phyloP scores from a whole-genome alignment of 129 eudicot species.

The Solidago caesia region DNA sequence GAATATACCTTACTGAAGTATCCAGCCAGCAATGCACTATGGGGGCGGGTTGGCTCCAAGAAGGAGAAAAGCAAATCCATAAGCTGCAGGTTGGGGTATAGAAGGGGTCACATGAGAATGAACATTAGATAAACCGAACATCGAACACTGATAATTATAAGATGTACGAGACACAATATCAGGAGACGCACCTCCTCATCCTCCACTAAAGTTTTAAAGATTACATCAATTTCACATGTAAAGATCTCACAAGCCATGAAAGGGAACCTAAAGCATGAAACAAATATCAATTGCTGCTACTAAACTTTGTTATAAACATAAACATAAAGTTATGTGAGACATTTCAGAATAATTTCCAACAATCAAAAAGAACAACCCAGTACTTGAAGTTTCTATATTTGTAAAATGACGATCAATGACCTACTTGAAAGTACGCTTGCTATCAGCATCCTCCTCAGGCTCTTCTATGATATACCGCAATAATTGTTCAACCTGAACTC shows the following conservation, averaged over 20 bases:
- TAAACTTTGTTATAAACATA: neutral
- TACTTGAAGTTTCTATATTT: neutral
- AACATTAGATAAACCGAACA: neutral
- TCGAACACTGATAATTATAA: neutral
- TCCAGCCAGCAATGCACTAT: conserved; percentile 90
- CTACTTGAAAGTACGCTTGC: conserved; percentile 81
- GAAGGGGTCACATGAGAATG: neutral
- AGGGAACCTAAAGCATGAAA: conserved; percentile 56
- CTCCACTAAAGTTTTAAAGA: conserved; percentile 81
- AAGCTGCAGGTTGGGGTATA: conserved; percentile 47
- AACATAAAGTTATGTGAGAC: conserved; percentile 2
- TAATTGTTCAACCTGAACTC: conserved; percentile 88
- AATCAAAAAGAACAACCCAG: neutral
- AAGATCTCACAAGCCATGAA: conserved; percentile 84
- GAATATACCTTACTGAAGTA: conserved; percentile 81
- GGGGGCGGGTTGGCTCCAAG: conserved; percentile 81
- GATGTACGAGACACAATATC: neutral
- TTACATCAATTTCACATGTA: conserved; percentile 86
- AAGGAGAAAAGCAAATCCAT: conserved; percentile 88
- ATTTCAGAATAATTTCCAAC: neutral
- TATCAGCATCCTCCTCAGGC: conserved; percentile 81
- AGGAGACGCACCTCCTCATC: conserved; percentile 68
- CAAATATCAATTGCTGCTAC: neutral
- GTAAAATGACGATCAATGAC: conserved; percentile 23
- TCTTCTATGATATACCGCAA: conserved; percentile 70